phyloP scores from a whole-genome alignment of 257 asterid species.

The Cynanchum wilfordii region DNA sequence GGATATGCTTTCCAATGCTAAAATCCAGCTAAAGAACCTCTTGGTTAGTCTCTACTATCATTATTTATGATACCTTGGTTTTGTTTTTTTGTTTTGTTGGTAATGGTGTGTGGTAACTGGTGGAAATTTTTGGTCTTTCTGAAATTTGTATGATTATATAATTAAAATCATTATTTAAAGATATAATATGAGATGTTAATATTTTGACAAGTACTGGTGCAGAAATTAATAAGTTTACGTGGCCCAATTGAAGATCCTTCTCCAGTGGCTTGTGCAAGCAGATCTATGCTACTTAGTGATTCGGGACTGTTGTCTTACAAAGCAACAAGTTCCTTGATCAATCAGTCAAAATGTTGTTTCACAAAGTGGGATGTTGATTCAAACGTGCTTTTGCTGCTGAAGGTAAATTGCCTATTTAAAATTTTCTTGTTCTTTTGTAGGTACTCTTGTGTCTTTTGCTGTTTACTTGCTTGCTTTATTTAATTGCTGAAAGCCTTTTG shows the following conservation, averaged over 20 bases:
- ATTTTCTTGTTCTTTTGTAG: neutral
- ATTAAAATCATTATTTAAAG: neutral
- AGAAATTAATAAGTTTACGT: constrained; percentile 48
- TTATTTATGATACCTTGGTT: neutral
- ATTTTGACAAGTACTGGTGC: constrained; percentile 39
- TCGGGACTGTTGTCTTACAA: constrained; percentile 58
- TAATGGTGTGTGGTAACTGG: neutral
- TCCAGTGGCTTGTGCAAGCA: constrained; percentile 59
- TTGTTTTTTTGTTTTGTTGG: neutral
- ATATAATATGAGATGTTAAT: constrained; percentile 7
- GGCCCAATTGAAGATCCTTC: constrained; percentile 91
- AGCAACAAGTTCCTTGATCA: constrained; percentile 66
- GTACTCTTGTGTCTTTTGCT: neutral
- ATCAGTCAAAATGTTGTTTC: constrained; percentile 62
- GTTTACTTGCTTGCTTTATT: neutral
- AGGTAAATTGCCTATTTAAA: constrained; percentile 43
- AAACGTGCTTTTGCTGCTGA: constrained; percentile 70
- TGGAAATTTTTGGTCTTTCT: neutral
- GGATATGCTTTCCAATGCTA: constrained; percentile 70
- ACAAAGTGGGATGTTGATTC: constrained; percentile 61
- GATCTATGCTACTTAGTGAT: constrained; percentile 56
- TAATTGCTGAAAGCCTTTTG: neutral
- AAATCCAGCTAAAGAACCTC: constrained; percentile 67
- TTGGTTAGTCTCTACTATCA: constrained; percentile 44
- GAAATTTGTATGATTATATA: neutral